Conservation (phyloP, 1,284 basidiomycete genomes). For the Sporisorium exsertum region DNA sequence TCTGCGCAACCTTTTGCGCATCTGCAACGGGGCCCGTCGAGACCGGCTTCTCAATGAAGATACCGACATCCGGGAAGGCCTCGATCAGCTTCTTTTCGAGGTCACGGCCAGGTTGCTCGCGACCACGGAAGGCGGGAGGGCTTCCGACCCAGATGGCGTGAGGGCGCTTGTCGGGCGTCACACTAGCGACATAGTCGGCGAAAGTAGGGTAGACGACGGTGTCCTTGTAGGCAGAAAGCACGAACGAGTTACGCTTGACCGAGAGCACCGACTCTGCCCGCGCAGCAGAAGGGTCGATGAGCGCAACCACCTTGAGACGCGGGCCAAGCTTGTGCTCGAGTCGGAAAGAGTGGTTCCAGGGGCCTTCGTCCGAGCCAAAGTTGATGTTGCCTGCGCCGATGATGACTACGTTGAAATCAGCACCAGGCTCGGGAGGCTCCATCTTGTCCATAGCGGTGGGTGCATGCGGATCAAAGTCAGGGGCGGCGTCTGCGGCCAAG, state of each 20-base stretch:
- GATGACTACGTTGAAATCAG: constrained; percentile 68
- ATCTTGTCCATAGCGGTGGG: constrained; percentile 68
- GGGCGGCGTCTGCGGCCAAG: constrained; percentile 23
- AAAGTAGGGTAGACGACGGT: constrained; percentile 88
- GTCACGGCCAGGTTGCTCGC: constrained; percentile 76
- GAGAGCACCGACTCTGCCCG: constrained; percentile 84
- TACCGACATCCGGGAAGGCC: constrained; percentile 78
- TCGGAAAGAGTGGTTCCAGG: constrained; percentile 69
- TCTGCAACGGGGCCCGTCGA: constrained; percentile 80
- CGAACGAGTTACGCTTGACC: constrained; percentile 93
- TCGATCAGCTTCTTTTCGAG: constrained; percentile 90
- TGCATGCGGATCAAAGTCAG: constrained; percentile 61
- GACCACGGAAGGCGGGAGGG: constrained; percentile 86
- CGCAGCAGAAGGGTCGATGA: constrained; percentile 89
- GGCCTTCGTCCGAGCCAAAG: constrained; percentile 67
- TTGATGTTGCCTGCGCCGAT: constrained; percentile 68
- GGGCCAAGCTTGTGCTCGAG: constrained; percentile 83
- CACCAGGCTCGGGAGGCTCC: constrained; percentile 64
- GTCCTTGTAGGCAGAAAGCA: constrained; percentile 90
- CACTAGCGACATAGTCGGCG: constrained; percentile 82
- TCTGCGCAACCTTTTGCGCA: constrained; percentile 69
- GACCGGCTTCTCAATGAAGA: constrained; percentile 95
- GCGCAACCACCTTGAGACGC: constrained; percentile 92
- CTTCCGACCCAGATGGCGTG: constrained; percentile 88
- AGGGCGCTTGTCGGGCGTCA: constrained; percentile 72